Percentiles rank a stretch among this genome's conserved stretches.
Conservation (phyloP, 192 early-diverging fungal species). For the Geranomyces michiganensis region DNA sequence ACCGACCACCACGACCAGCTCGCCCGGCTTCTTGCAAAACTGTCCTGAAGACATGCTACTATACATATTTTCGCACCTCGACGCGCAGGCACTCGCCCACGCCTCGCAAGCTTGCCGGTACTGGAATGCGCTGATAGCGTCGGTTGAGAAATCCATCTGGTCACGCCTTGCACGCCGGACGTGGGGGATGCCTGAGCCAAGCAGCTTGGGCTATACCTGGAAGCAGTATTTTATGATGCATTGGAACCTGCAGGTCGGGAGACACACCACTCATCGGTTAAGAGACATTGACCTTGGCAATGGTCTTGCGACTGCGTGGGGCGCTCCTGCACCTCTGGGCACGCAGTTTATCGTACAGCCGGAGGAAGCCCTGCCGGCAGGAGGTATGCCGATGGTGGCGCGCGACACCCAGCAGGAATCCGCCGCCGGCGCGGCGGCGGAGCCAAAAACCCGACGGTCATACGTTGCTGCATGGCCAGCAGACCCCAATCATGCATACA, state of each 20-base stretch:
- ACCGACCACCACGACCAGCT: neutral
- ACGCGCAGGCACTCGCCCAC: constrained; percentile 22
- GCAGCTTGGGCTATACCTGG: constrained; percentile 3
- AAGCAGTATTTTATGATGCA: constrained; percentile 34
- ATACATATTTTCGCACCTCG: constrained; percentile 31
- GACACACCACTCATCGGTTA: constrained; percentile 7
- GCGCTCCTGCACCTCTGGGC: neutral
- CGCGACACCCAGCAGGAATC: too few relatives aligned
- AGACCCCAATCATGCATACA: constrained; percentile 37
- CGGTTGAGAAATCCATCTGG: constrained; percentile 30
- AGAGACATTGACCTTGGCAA: neutral
- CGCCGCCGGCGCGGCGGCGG: too few relatives aligned
- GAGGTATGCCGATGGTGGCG: too few relatives aligned
- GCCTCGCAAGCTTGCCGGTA: constrained; percentile 19
- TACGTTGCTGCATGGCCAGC: constrained; percentile 40
- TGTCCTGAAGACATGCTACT: constrained; percentile 38
- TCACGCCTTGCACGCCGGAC: constrained; percentile 1
- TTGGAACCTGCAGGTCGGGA: constrained; percentile 27
- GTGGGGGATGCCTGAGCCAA: constrained; percentile 8
- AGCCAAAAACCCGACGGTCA: neutral
- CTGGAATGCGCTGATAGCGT: constrained; percentile 24
- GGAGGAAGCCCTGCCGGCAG: neutral
- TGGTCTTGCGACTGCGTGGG: neutral
- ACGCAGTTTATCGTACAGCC: neutral
- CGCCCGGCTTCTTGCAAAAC: constrained; percentile 10